Base-by-base conservation (phyloP, 2,329 filamentous ascomycete species). In the Meredithiella fracta region DNA sequence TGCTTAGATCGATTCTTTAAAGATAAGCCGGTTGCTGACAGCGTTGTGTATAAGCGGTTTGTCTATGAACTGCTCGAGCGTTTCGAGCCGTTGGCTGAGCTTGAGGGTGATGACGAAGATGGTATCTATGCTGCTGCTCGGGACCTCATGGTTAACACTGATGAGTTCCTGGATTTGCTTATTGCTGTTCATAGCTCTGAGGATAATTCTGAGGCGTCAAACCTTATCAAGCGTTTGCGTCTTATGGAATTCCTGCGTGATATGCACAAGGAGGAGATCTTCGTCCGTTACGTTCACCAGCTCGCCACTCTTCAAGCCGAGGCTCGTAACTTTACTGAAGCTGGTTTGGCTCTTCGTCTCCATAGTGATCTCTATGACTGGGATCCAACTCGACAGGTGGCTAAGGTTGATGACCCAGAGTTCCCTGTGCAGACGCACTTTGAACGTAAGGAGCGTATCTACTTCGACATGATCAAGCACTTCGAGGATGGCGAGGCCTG, bases 191-290 rank as follows among this genome's bases (percentile, higher is more conserved):
- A 96, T 65, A 85, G 84, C 61, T 83, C 82, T 0, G 86, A 86
- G 54, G 75, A 73, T 38, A 77, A 74, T 3, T 84, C 80, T 47
- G 88, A 95, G 64, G 82, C 86, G 1, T 84, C 85, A 6, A 80
- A 86, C 59, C 85, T 94, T 61, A 86, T 95, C 68, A 89, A 96
- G 67, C 87, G 88, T 0, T 72, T 97, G 53, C 81, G 87, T 56
- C 73, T 97, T 25, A 96, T 97, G 90, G 88, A 96, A 62, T 97
- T 96, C 69, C 76, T 97, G 62, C 85, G 89, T 61, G 89, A 96
- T 65, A 94, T 96, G 84, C 86, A 94, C 62, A 94, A 94, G 65
- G 89, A 95, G 66, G 90, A 96, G 64, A 95, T 96, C 57, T 97
- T 95, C 67, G 85, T 95, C 61, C 84, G 89, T 61, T 96, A 97